Conservation (phyloP, 148 eudicot species). For the Drosera capensis region DNA sequence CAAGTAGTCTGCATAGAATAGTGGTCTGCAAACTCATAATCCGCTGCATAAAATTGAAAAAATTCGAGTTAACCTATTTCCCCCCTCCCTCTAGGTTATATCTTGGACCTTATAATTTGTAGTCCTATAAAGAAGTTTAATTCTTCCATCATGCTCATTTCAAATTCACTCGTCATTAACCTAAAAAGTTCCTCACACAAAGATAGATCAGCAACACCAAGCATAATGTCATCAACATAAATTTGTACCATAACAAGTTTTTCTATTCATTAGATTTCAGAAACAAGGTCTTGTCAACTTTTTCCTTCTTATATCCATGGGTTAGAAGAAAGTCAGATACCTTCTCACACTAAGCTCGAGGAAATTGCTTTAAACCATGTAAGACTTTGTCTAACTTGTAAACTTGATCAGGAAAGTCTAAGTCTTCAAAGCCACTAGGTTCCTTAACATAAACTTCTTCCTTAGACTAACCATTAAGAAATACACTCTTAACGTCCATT, state of each 20-base stretch:
- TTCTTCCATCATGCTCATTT: background rate
- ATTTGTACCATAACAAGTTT: background rate
- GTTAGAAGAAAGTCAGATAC: background rate
- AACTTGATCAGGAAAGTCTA: background rate
- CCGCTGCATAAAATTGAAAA: too few relatives aligned
- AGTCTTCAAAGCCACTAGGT: background rate
- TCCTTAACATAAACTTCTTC: background rate
- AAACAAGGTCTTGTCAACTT: background rate
- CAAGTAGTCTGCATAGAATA: too few relatives aligned
- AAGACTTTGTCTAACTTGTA: background rate
- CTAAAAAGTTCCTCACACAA: background rate
- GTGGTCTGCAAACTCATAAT: too few relatives aligned
- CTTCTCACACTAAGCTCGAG: background rate
- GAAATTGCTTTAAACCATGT: background rate
- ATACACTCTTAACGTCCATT: too few relatives aligned
- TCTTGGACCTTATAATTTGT: too few relatives aligned
- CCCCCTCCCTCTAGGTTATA: too few relatives aligned
- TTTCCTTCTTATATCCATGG: background rate
- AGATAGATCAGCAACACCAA: background rate
- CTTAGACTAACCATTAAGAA: background rate
- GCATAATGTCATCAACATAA: conserved; percentile 5
- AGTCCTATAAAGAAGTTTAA: background rate
- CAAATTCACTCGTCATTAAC: background rate
- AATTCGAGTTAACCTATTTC: too few relatives aligned
- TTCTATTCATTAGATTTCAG: background rate